Conservation (phyloP, 2,329 filamentous ascomycete genomes). For the Epichloe sylvatica region DNA sequence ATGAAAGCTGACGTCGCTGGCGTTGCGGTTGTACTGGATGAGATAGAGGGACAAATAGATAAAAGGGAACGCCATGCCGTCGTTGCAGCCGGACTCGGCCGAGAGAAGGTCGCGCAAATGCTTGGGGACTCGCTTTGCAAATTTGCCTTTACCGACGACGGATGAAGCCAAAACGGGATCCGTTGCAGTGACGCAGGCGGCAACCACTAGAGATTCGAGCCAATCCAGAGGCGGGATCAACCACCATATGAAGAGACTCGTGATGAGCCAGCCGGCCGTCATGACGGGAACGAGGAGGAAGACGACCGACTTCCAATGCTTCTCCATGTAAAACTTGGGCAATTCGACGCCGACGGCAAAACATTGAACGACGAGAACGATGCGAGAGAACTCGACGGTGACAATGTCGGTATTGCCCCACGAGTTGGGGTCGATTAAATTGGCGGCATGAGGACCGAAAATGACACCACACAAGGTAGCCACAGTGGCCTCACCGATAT, state of each 20-base stretch:
- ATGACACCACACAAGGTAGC: slow-evolving; percentile 79
- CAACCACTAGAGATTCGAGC: slow-evolving; percentile 76
- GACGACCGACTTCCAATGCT: slow-evolving; percentile 85
- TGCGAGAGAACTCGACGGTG: slow-evolving; percentile 77
- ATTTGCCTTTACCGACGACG: slow-evolving; percentile 97
- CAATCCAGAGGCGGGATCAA: slow-evolving; percentile 66
- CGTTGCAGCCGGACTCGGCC: slow-evolving; percentile 95
- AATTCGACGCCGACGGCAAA: slow-evolving; percentile 85
- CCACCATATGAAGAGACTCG: slow-evolving; percentile 91
- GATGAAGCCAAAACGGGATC: slow-evolving; percentile 95
- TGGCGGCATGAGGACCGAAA: slow-evolving; percentile 72
- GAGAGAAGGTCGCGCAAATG: slow-evolving; percentile 91
- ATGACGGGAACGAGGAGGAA: slow-evolving; percentile 88
- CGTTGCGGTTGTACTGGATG: slow-evolving; percentile 62
- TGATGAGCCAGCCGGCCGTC: slow-evolving; percentile 90
- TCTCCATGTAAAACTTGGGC: slow-evolving; percentile 93
- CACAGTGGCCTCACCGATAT: slow-evolving; percentile 96
- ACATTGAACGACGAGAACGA: slow-evolving; percentile 83
- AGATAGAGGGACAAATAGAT: slow-evolving; percentile 87
- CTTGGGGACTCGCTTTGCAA: slow-evolving; percentile 92
- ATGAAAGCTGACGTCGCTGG: slow-evolving; percentile 58
- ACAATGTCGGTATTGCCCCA: slow-evolving; percentile 81
- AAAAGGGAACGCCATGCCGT: slow-evolving; percentile 98
- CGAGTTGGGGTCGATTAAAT: slow-evolving; percentile 58
- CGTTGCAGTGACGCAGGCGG: slow-evolving; percentile 92